phyloP scores from a whole-genome alignment of 495 filamentous ascomycete genomes.

The Hypoxylon fragiforme region DNA sequence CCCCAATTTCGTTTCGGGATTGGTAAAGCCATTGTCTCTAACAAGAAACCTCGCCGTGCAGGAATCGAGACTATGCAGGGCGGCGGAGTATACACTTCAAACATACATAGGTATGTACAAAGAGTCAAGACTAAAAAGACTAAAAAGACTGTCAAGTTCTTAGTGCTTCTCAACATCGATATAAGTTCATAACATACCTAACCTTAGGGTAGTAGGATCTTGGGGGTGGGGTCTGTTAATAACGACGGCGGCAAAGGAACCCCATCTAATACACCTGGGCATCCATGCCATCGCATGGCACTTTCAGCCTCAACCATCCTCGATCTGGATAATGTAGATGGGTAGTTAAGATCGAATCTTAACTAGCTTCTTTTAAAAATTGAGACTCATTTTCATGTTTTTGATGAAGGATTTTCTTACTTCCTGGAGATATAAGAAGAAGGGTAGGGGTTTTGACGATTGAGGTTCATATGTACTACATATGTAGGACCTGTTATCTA shows the following conservation, averaged over 20 bases:
- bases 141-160: not conserved
- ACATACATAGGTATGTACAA: too few species aligned
- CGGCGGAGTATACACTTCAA: not conserved
- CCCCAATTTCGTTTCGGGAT: constrained; percentile 23
- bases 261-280: too few species aligned
- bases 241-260: not conserved
- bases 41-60: constrained; percentile 1
- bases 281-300: not conserved
- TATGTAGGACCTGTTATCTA: too few species aligned
- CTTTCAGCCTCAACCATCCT: not conserved
- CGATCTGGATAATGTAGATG: not conserved
- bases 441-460: too few species aligned
- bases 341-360: too few species aligned
- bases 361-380: too few species aligned
- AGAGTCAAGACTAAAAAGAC: too few species aligned
- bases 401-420: too few species aligned
- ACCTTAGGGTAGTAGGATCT: too few species aligned
- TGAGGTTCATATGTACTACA: too few species aligned
- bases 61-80: not conserved
- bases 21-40: not conserved
- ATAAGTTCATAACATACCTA: not conserved
- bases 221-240: not conserved
- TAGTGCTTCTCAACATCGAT: not conserved
- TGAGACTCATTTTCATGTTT: not conserved
- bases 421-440: too few species aligned